Evolutionary conservation across 768 basidiomycete genomes (phyloP).

Genomic region (Boletus tomentosulus): DNA sequence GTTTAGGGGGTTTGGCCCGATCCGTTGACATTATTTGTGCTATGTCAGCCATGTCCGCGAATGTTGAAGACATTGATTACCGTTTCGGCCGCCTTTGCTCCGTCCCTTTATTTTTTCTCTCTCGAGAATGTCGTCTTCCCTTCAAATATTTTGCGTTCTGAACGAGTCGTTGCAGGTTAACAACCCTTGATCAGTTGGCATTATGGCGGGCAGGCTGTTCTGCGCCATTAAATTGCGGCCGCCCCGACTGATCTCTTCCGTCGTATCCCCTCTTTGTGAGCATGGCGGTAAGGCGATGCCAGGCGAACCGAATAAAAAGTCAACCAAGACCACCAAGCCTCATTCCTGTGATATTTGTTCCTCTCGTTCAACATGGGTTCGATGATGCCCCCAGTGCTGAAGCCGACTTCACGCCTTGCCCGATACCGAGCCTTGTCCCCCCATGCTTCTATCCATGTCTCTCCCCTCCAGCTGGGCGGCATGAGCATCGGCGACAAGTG

Average conservation of each 20-base stretch:
- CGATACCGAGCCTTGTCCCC: constrained; percentile 39
- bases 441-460: constrained; percentile 43
- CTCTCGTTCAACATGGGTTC: neutral
- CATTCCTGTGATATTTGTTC: neutral
- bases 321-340: neutral
- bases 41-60: too few relatives aligned
- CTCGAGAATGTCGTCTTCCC: too few relatives aligned
- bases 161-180: neutral
- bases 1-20: too few relatives aligned
- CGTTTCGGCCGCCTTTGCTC: too few relatives aligned
- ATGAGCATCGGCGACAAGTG: constrained; percentile 48
- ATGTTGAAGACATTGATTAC: too few relatives aligned
- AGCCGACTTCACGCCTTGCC: constrained; percentile 33
- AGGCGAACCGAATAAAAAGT: neutral
- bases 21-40: too few relatives aligned
- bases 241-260: neutral
- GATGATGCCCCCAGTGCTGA: constrained; percentile 11
- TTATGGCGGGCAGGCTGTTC: neutral
- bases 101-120: too few relatives aligned
- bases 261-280: neutral
- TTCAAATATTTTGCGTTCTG: neutral
- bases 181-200: neutral
- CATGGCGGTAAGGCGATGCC: neutral
- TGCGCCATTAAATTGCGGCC: neutral
- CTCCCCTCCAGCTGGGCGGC: constrained; percentile 45